A percentile compares a stretch with the other conserved stretches of the same genome.
Evolutionary conservation across 768 basidiomycete species (phyloP).

Genomic region (Leucosporidium yakuticum): DNA sequence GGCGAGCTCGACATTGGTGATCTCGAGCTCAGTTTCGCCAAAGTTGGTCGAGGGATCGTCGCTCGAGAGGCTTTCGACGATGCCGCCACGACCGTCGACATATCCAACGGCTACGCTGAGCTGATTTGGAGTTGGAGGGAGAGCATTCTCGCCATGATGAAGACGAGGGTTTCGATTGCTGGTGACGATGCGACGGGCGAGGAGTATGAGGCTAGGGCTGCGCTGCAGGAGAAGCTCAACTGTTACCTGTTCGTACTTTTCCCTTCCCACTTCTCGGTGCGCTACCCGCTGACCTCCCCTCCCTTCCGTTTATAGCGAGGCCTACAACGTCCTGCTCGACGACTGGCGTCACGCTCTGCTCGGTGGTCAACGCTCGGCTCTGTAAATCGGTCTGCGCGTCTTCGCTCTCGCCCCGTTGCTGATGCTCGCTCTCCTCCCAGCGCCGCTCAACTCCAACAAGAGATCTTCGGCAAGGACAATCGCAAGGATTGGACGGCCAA

Average conservation of each 20-base stretch:
- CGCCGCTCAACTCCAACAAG: too few species aligned
- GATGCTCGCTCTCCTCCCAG: too few species aligned
- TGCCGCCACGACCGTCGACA: constrained; percentile 19
- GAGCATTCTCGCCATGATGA: constrained; percentile 23
- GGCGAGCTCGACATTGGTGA: constrained; percentile 3
- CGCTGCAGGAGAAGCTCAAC: constrained; percentile 32
- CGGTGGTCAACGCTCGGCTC: neutral
- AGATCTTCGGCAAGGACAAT: neutral
- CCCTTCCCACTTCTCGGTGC: too few species aligned
- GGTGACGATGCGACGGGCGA: constrained; percentile 34
- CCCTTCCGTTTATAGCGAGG: constrained; percentile 6
- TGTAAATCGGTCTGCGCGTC: too few species aligned
- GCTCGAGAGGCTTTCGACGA: constrained; percentile 19
- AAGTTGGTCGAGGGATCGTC: constrained; percentile 16
- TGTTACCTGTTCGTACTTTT: constrained; percentile 14
- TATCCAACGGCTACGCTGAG: constrained; percentile 32
- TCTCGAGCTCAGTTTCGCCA: constrained; percentile 20
- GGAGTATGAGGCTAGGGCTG: constrained; percentile 34
- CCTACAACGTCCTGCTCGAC: constrained; percentile 11
- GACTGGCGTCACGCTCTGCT: constrained; percentile 6
- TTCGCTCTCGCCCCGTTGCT: too few species aligned
- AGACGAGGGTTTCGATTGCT: constrained; percentile 18
- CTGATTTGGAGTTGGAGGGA: constrained; percentile 33
- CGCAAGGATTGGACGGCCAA: neutral
- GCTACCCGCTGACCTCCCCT: too few species aligned